Percentiles rank a stretch among this genome's conserved stretches.
Evolutionary conservation across 441 rosid genomes (phyloP).

Genomic region (Populus hybrid): DNA sequence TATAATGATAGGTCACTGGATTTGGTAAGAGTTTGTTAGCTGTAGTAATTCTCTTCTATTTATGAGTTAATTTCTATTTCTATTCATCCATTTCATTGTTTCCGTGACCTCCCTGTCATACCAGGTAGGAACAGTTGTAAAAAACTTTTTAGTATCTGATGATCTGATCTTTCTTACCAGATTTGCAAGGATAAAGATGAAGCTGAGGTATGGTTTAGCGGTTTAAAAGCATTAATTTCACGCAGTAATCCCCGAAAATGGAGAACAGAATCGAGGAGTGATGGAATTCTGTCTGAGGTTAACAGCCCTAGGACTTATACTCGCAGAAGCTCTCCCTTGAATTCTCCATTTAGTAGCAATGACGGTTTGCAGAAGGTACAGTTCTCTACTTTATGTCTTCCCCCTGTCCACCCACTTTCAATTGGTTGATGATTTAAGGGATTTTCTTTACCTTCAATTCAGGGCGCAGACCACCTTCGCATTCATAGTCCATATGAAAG

Average conservation of each 20-base stretch:
- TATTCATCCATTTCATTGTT: neutral
- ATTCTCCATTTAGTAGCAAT: constrained; percentile 89
- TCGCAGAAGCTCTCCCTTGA: constrained; percentile 87
- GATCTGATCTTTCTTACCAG: constrained; percentile 26
- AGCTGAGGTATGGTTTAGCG: too few relatives aligned
- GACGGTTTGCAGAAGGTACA: constrained; percentile 83
- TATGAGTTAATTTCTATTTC: neutral
- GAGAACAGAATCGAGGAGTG: constrained; percentile 92
- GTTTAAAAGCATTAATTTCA: too few relatives aligned
- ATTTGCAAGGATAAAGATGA: constrained; percentile 13
- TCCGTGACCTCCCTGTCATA: neutral
- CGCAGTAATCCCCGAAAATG: constrained; percentile 43
- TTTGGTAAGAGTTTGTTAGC: constrained; percentile 52
- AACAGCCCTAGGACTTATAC: constrained; percentile 92
- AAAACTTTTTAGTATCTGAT: constrained; percentile 21
- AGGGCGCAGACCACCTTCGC: constrained; percentile 77
- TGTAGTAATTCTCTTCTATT: neutral
- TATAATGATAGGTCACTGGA: constrained; percentile 56
- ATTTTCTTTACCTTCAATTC: constrained; percentile 24
- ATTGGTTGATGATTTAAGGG: constrained; percentile 16
- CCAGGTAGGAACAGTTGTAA: neutral
- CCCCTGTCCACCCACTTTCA: constrained; percentile 3
- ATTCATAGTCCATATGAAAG: constrained; percentile 87
- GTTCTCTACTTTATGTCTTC: constrained; percentile 1
- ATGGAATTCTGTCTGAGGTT: constrained; percentile 85